Conservation (phyloP, 805 yeast genomes). For the Starmerella bombi region DNA sequence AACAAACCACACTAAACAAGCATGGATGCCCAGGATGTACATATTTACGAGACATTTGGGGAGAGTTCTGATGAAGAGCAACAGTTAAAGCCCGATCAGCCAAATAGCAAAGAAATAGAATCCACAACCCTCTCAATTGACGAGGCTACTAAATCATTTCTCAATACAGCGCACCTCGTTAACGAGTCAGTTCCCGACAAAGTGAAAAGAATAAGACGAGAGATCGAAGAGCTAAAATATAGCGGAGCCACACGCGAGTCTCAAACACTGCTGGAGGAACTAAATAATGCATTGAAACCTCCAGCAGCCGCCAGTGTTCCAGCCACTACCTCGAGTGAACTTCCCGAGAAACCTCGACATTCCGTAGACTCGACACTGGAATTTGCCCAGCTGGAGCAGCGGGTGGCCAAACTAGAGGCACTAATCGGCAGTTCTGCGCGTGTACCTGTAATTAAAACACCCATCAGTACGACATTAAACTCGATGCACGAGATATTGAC, state of each 20-base stretch:
- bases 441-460: not conserved
- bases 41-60: conserved; percentile 5
- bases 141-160: conserved; percentile 3
- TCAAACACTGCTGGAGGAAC: conserved; percentile 4
- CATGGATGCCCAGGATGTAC: not conserved
- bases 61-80: conserved; percentile 1
- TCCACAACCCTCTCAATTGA: conserved; percentile 1
- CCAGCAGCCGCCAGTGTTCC: no score
- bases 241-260: conserved; percentile 1
- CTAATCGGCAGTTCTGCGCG: conserved; percentile 5
- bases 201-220: conserved; percentile 7
- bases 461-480: not conserved
- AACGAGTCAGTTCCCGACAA: conserved; percentile 2
- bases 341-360: no score
- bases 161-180: not conserved
- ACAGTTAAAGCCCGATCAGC: not conserved
- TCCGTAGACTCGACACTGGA: not conserved
- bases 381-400: conserved; percentile 6
- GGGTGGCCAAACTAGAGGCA: conserved; percentile 6
- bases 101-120: not conserved
- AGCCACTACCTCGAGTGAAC: no score
- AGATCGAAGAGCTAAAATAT: conserved; percentile 8
- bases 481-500: not conserved
- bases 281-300: conserved; percentile 1
- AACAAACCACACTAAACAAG: not conserved